phyloP scores from a whole-genome alignment of 1,139 yeast genomes.

The Scheffersomyces illinoinensis region DNA sequence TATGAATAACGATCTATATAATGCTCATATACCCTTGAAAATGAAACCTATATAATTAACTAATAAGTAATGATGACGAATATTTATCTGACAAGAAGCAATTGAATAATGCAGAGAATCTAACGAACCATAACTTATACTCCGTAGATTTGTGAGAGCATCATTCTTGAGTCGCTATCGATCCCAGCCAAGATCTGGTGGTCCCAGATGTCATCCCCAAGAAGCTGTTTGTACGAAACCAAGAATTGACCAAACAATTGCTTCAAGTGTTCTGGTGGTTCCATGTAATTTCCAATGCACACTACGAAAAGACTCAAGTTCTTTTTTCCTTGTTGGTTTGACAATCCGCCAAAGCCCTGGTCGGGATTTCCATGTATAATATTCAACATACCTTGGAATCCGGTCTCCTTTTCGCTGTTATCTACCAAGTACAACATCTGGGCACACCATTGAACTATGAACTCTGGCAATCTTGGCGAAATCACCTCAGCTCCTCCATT shows the following conservation, averaged over 20 bases:
- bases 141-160: constrained; percentile 24
- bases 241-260: constrained; percentile 46
- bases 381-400: constrained; percentile 75
- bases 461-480: constrained; percentile 57
- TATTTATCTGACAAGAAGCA: neutral
- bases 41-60: neutral
- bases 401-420: constrained; percentile 78
- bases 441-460: constrained; percentile 66
- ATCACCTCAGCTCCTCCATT: constrained; percentile 57
- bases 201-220: constrained; percentile 47
- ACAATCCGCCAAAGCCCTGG: constrained; percentile 52
- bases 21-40: neutral
- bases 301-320: constrained; percentile 59
- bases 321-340: constrained; percentile 46
- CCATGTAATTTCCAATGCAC: constrained; percentile 62
- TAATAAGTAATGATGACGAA: neutral
- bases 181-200: constrained; percentile 31
- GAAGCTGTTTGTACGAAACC: constrained; percentile 46
- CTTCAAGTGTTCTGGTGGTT: constrained; percentile 49
- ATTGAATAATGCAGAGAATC: neutral
- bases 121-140: constrained; percentile 10
- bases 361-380: constrained; percentile 67
- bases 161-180: constrained; percentile 30
- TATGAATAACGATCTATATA: neutral
- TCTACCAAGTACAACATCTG: constrained; percentile 66